Percentiles rank a stretch among this genome's conserved stretches.
These are phyloP conservation scores for Amesomyces nigricolor DNA, from an alignment of 2,329 filamentous ascomycete genomes.

Conservation along the genomic window DNA sequence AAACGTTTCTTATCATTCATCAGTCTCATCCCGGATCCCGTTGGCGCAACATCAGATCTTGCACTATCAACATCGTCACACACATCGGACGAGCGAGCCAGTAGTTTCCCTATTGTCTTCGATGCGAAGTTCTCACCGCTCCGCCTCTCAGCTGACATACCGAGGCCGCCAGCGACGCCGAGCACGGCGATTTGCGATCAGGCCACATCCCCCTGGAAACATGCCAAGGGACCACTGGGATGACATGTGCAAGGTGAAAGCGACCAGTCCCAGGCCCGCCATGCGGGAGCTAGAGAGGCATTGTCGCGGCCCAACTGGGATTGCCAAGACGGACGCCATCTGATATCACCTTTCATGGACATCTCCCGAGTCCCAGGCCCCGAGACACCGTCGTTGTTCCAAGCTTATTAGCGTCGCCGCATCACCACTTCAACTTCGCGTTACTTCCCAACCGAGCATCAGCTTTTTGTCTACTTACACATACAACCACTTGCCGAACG, in stretches of 20 bases:
- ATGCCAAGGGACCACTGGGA: neutral
- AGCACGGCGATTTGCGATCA: neutral
- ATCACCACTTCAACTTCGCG: neutral
- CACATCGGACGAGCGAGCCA: too few relatives aligned
- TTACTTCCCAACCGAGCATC: too few relatives aligned
- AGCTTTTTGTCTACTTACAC: too few relatives aligned
- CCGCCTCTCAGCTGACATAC: too few relatives aligned
- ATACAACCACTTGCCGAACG: too few relatives aligned
- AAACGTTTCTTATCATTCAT: neutral
- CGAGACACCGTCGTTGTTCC: too few relatives aligned
- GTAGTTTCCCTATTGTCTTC: too few relatives aligned
- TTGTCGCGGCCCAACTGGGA: neutral
- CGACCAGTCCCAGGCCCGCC: neutral
- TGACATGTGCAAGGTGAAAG: neutral
- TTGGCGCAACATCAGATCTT: neutral
- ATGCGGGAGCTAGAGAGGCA: neutral
- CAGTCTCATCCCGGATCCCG: neutral
- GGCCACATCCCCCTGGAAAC: neutral
- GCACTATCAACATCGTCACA: neutral
- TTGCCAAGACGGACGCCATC: constrained; percentile 1
- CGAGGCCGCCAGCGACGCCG: neutral
- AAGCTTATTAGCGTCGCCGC: too few relatives aligned
- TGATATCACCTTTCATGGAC: neutral
- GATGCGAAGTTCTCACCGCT: too few relatives aligned
- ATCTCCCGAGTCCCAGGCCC: neutral